phyloP scores from a whole-genome alignment of 768 basidiomycete species.

The Boletus insuetus region DNA sequence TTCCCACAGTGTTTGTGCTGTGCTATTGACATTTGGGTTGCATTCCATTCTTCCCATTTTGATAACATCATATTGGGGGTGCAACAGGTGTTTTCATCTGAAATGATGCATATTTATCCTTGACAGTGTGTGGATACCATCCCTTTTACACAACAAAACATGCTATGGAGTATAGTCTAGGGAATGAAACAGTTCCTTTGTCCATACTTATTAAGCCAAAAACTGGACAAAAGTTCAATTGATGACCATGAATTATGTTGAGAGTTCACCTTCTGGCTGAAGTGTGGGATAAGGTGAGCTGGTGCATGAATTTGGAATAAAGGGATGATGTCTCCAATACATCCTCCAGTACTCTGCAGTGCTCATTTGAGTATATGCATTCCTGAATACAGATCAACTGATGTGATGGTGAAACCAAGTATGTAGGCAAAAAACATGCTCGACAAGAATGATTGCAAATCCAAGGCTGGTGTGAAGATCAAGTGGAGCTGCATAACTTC shows the following conservation, averaged over 20 bases:
- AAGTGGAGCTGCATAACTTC: background rate
- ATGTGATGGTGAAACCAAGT: background rate
- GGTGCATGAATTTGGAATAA: background rate
- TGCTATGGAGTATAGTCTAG: too few relatives aligned
- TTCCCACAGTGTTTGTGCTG: too few relatives aligned
- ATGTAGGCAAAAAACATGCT: background rate
- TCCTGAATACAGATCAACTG: background rate
- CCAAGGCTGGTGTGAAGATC: too few relatives aligned
- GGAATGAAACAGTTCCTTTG: background rate
- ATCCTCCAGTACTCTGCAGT: background rate
- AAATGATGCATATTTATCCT: too few relatives aligned
- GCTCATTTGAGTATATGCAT: background rate
- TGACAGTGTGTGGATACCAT: too few relatives aligned
- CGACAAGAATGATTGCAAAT: too few relatives aligned
- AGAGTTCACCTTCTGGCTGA: background rate
- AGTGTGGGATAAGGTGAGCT: background rate
- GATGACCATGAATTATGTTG: background rate
- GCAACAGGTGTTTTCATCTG: too few relatives aligned
- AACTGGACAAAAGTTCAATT: background rate
- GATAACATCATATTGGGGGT: too few relatives aligned
- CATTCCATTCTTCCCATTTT: too few relatives aligned
- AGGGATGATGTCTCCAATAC: background rate
- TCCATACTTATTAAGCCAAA: background rate
- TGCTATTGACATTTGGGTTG: too few relatives aligned
- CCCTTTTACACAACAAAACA: too few relatives aligned